phyloP scores from a whole-genome alignment of 768 basidiomycete genomes.

The Tubosaeta sp. region DNA sequence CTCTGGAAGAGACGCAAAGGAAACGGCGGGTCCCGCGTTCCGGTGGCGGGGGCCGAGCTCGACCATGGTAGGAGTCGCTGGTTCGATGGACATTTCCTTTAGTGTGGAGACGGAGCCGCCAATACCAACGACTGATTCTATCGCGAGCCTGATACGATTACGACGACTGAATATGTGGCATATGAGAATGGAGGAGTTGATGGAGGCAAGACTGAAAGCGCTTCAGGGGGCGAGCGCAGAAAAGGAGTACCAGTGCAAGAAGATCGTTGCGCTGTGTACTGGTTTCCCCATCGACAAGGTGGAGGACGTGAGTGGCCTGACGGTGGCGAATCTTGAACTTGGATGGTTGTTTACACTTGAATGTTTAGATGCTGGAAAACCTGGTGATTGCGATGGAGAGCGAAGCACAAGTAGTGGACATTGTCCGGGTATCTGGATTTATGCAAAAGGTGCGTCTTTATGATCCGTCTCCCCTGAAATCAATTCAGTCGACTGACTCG shows the following conservation, averaged over 20 bases:
- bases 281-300: slow-evolving; percentile 84
- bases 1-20: slow-evolving; percentile 36
- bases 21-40: slow-evolving; percentile 52
- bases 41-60: slow-evolving; percentile 62
- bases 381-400: slow-evolving; percentile 86
- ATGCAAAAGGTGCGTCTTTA: slow-evolving; percentile 71
- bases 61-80: slow-evolving; percentile 61
- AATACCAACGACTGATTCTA: slow-evolving; percentile 55
- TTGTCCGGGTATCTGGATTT: slow-evolving; percentile 82
- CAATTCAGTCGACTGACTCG: slow-evolving; percentile 18
- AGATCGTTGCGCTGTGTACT: slow-evolving; percentile 84
- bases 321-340: slow-evolving; percentile 10
- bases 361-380: slow-evolving; percentile 71
- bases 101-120: slow-evolving; percentile 72
- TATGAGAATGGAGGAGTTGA: slow-evolving; percentile 66
- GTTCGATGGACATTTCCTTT: slow-evolving; percentile 57
- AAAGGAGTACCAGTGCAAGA: slow-evolving; percentile 89
- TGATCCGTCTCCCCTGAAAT: slow-evolving; percentile 20
- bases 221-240: slow-evolving; percentile 80
- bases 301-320: slow-evolving; percentile 68
- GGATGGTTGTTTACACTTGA: slow-evolving; percentile 25
- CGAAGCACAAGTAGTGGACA: slow-evolving; percentile 76
- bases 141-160: slow-evolving; percentile 62
- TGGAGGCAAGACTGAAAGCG: slow-evolving; percentile 62
- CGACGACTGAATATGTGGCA: slow-evolving; percentile 84